phyloP scores from a whole-genome alignment of 2,329 filamentous ascomycete species.

The Simplicillium aogashimaense region DNA sequence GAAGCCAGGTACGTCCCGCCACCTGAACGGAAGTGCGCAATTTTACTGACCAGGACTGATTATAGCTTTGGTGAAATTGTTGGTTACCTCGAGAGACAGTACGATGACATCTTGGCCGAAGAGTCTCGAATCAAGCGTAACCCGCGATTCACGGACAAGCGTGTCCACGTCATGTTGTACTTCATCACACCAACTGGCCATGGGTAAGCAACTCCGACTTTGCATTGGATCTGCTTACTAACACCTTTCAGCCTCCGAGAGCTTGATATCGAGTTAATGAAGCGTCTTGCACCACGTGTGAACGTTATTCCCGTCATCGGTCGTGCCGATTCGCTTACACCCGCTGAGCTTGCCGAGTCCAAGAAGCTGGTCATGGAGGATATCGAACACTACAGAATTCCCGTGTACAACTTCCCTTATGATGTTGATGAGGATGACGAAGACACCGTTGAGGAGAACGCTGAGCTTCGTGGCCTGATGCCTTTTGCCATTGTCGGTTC shows the following conservation, averaged over 20 bases:
- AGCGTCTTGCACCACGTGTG: constrained; percentile 92
- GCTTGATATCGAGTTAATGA: constrained; percentile 99
- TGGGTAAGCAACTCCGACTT: constrained; percentile 47
- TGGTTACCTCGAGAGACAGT: constrained; percentile 96
- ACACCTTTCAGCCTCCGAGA: constrained; percentile 66
- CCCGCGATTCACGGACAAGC: constrained; percentile 97
- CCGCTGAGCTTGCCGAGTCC: constrained; percentile 91
- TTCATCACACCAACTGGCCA: constrained; percentile 98
- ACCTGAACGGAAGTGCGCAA: constrained; percentile 5
- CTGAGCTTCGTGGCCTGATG: constrained; percentile 94
- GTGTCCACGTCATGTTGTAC: constrained; percentile 95
- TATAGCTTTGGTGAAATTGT: constrained; percentile 91
- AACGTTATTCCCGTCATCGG: constrained; percentile 99
- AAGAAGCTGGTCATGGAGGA: constrained; percentile 99
- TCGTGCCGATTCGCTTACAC: constrained; percentile 94
- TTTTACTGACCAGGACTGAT: neutral
- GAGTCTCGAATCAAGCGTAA: constrained; percentile 99
- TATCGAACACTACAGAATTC: constrained; percentile 98
- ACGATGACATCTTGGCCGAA: constrained; percentile 97
- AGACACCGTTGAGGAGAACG: constrained; percentile 98
- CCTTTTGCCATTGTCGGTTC: constrained; percentile 98
- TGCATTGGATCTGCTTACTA: neutral
- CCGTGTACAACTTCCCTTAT: constrained; percentile 99
- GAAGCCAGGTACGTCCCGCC: constrained; percentile 66
- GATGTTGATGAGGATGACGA: constrained; percentile 99